These are phyloP conservation scores for Boletellus dicymbophilus DNA, from an alignment of 1,284 basidiomycete species.

Conservation along the genomic window DNA sequence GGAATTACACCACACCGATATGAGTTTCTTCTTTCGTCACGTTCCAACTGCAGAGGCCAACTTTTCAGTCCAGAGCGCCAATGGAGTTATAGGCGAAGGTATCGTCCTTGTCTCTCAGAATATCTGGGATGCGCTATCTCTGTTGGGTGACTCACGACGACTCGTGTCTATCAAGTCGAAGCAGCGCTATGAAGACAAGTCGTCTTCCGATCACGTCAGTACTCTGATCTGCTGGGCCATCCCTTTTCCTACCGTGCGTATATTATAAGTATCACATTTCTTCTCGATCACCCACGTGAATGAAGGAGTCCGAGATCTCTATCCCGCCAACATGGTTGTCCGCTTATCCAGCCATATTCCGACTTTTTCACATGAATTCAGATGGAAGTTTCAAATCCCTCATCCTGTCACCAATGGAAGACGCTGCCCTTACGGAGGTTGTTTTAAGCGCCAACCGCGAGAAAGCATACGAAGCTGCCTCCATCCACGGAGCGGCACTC, in stretches of 20 bases:
- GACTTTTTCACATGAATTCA: constrained; percentile 12
- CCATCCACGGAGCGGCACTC: constrained; percentile 18
- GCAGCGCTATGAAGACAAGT: constrained; percentile 16
- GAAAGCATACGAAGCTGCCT: constrained; percentile 39
- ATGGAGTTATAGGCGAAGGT: constrained; percentile 10
- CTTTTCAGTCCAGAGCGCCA: constrained; percentile 19
- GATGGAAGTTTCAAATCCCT: constrained; percentile 17
- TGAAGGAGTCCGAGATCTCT: constrained; percentile 26
- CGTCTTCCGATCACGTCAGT: constrained; percentile 1
- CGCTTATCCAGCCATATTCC: constrained; percentile 31
- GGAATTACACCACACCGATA: constrained; percentile 9
- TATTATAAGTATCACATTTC: too few species aligned
- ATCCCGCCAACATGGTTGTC: constrained; percentile 30
- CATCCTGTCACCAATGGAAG: constrained; percentile 20
- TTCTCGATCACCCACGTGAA: too few species aligned
- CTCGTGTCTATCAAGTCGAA: constrained; percentile 25
- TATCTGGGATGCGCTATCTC: constrained; percentile 35
- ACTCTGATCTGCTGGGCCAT: constrained; percentile 31
- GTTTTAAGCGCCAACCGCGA: constrained; percentile 48
- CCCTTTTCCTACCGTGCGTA: constrained; percentile 25
- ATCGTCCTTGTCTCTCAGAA: constrained; percentile 30
- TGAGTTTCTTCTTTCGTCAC: constrained; percentile 36
- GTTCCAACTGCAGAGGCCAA: constrained; percentile 20
- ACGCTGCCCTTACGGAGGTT: constrained; percentile 40
- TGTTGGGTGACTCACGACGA: constrained; percentile 12